A percentile compares a stretch with the other conserved stretches of the same genome.
Evolutionary conservation across 2,329 filamentous ascomycete genomes (phyloP).

Genomic region (Fusarium denticulatum): DNA sequence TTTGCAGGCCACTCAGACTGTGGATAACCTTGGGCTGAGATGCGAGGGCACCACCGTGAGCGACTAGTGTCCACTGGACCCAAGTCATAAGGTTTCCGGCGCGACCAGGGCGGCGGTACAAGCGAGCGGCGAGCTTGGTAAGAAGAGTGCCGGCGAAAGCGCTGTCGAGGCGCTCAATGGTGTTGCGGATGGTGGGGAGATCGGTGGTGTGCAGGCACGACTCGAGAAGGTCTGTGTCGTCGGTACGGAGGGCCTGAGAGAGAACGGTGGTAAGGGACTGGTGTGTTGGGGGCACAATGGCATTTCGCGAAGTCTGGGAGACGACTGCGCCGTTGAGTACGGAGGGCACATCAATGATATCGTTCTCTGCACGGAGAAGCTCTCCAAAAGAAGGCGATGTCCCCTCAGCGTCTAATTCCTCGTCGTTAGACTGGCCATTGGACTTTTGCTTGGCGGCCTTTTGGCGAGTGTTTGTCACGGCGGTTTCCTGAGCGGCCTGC

Average conservation of each 20-base stretch:
- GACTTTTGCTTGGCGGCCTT: constrained; percentile 30
- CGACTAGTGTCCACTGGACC: constrained; percentile 94
- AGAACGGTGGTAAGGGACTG: constrained; percentile 92
- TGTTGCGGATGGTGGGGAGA: constrained; percentile 80
- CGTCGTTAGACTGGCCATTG: constrained; percentile 44
- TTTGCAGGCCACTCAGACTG: constrained; percentile 80
- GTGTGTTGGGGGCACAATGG: constrained; percentile 71
- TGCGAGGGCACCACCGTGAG: constrained; percentile 90
- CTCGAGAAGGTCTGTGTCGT: constrained; percentile 89
- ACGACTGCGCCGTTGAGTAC: constrained; percentile 42
- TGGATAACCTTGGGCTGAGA: constrained; percentile 85
- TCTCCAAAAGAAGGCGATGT: constrained; percentile 84
- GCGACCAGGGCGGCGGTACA: constrained; percentile 87
- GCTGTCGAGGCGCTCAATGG: constrained; percentile 90
- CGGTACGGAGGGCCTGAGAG: constrained; percentile 89
- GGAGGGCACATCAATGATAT: constrained; percentile 77
- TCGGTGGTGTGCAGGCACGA: constrained; percentile 88
- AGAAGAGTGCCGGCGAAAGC: constrained; percentile 82
- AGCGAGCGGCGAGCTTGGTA: constrained; percentile 83
- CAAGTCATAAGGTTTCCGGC: constrained; percentile 92
- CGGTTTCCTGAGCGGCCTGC: constrained; percentile 26
- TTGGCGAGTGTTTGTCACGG: constrained; percentile 16
- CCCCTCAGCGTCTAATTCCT: constrained; percentile 58
- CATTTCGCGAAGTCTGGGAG: constrained; percentile 56
- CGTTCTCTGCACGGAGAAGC: constrained; percentile 75